Evolutionary conservation across 345 rosid species (phyloP).

Genomic region (Psidium guajava): DNA sequence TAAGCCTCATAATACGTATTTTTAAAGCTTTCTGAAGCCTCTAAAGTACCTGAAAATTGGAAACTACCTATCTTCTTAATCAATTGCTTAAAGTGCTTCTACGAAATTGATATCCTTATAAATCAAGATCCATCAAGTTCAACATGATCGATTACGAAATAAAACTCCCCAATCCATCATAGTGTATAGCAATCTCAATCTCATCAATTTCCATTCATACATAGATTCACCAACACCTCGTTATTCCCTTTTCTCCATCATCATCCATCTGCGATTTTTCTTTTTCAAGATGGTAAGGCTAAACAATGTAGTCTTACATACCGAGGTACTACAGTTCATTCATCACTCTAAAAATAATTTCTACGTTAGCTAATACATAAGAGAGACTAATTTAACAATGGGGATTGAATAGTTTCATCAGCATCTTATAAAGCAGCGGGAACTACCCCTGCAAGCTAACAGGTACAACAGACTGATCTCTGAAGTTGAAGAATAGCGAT

Average conservation of each 20-base stretch:
- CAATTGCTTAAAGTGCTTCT: too few relatives aligned
- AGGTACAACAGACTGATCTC: not conserved
- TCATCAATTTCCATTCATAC: too few relatives aligned
- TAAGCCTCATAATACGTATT: not conserved
- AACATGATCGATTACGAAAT: too few relatives aligned
- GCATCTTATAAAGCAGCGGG: not conserved
- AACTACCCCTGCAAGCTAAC: not conserved
- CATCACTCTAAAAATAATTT: not conserved
- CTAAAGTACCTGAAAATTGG: not conserved
- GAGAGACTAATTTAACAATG: not conserved
- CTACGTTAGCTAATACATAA: not conserved
- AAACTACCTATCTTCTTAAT: too few relatives aligned
- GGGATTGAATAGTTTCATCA: not conserved
- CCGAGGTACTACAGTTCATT: not conserved
- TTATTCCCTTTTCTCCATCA: not conserved
- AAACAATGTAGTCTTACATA: not conserved
- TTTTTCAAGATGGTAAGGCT: too few relatives aligned
- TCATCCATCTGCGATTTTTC: not conserved
- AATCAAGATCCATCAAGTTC: too few relatives aligned
- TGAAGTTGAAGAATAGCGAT: not conserved
- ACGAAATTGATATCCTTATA: too few relatives aligned
- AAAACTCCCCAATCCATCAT: too few relatives aligned
- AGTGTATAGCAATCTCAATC: too few relatives aligned
- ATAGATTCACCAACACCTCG: not conserved
- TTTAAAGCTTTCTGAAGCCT: not conserved